These are phyloP conservation scores for Didymella sp. DNA, from an alignment of 2,329 filamentous ascomycete species.

Conservation along the genomic window DNA sequence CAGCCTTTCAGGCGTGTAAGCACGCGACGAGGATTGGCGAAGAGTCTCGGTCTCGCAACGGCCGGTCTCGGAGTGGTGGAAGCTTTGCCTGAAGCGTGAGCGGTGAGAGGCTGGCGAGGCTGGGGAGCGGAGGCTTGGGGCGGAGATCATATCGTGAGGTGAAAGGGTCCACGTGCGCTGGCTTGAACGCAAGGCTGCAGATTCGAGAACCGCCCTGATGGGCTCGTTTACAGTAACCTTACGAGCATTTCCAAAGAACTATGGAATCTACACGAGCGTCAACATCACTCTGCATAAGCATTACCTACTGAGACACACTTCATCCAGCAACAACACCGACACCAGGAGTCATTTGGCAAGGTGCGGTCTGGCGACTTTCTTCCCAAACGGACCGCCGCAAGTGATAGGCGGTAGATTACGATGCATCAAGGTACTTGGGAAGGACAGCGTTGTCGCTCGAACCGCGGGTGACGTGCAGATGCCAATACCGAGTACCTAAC, in stretches of 20 bases:
- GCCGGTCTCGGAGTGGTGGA: constrained; percentile 32
- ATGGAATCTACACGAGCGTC: neutral
- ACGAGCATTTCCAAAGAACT: constrained; percentile 10
- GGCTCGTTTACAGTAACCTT: constrained; percentile 1
- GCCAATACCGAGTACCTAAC: constrained; percentile 46
- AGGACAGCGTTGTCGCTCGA: constrained; percentile 17
- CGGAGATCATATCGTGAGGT: constrained; percentile 30
- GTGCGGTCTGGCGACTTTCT: constrained; percentile 19
- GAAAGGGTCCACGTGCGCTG: constrained; percentile 28
- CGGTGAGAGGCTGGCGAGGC: constrained; percentile 26
- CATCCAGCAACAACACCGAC: constrained; percentile 15
- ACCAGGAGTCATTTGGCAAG: constrained; percentile 15
- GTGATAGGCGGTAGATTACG: constrained; percentile 27
- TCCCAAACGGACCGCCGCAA: constrained; percentile 17
- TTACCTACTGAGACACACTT: constrained; percentile 12
- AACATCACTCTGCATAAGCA: constrained; percentile 10
- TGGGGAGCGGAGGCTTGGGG: constrained; percentile 25
- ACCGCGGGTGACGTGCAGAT: constrained; percentile 37
- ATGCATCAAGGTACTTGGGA: constrained; percentile 24
- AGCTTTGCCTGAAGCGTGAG: constrained; percentile 34
- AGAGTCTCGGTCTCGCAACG: constrained; percentile 18
- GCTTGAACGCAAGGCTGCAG: constrained; percentile 20
- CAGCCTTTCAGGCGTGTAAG: neutral
- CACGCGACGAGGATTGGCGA: constrained; percentile 27
- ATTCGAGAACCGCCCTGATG: constrained; percentile 10